phyloP scores from a whole-genome alignment of 352 stramenopile genomes.

The Globisporangium camurandrum region DNA sequence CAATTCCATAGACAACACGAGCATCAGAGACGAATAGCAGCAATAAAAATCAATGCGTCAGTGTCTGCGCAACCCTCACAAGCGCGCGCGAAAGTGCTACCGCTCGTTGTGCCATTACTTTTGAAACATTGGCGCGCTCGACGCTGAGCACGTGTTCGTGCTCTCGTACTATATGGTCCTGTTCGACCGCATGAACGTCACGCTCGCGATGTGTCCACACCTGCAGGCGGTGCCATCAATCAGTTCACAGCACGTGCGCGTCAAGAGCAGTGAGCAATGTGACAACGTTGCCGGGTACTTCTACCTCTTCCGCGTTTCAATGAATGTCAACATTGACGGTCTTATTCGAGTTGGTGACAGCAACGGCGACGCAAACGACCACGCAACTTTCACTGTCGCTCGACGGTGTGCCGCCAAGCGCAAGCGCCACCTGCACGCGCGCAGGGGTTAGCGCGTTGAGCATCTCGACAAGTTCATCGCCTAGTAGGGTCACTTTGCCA shows the following conservation, averaged over 20 bases:
- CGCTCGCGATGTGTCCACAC: constrained; percentile 23
- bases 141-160: constrained; percentile 29
- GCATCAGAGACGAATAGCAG: too few species aligned
- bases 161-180: constrained; percentile 43
- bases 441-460: constrained; percentile 4
- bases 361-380: neutral
- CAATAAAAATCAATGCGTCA: too few species aligned
- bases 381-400: constrained; percentile 18
- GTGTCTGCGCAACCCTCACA: too few species aligned
- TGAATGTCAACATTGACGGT: constrained; percentile 4
- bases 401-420: constrained; percentile 19
- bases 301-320: constrained; percentile 40
- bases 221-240: constrained; percentile 9
- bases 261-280: constrained; percentile 29
- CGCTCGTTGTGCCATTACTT: constrained; percentile 31
- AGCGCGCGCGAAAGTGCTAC: constrained; percentile 29
- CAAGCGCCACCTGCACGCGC: neutral
- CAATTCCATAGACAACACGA: too few species aligned
- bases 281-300: constrained; percentile 60
- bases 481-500: too few species aligned
- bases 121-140: constrained; percentile 17
- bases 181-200: constrained; percentile 31
- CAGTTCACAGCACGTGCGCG: neutral
- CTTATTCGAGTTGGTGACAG: neutral
- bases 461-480: too few species aligned